Evolutionary conservation across 2,329 filamentous ascomycete species (phyloP), one percentile per base, ranked within the genome.

Genomic region (Magnaporthiopsis poae): DNA sequence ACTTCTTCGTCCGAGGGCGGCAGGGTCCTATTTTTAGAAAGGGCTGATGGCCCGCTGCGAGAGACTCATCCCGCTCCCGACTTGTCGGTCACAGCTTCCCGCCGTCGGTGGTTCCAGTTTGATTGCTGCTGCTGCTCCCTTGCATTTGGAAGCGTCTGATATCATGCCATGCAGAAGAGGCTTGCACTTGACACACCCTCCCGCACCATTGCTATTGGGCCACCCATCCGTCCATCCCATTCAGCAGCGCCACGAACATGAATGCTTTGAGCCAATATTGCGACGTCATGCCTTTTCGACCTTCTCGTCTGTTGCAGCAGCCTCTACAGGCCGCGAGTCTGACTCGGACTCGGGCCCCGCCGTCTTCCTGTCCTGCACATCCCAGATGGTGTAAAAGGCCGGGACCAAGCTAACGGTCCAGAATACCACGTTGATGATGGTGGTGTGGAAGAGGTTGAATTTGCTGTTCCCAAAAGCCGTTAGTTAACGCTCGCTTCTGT

Each of bases 361-460:
- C n/a, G n/a, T 2, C 56, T 63, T 67, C 65, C 52, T 60, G 46
- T 69, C 70, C 65, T 71, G 61, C 4, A 71, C 68, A 25, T 67
- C 67, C 70, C 70, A 72, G 61, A 72, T 68, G 1, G 69, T 66
- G 27, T 69, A 61, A 3, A 66, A 60, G 3, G 70, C 71, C 0
- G 71, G 71, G 27, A 70, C 67, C 59, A 72, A 60, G 59, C 70
- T 71, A 25, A 72, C 46, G 5, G 69, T 70, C 71, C 71, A 72
- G 35, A 72, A 68, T 15, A 70, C 68, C 21, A 71, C 67, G 39
- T 72, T 71, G 66, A 72, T 72, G 35, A 72, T 68, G 2, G 68
- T 69, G 25, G 71, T 72, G 65, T 71, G 71, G n/a, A 71, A 70
- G 2, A 69, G 71, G n/a, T 70, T 71, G 61, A 72, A 72, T 61